Percentiles rank a stretch among this genome's conserved stretches.
phyloP scores from a whole-genome alignment of 495 filamentous ascomycete species.

The Tuber melanosporum region DNA sequence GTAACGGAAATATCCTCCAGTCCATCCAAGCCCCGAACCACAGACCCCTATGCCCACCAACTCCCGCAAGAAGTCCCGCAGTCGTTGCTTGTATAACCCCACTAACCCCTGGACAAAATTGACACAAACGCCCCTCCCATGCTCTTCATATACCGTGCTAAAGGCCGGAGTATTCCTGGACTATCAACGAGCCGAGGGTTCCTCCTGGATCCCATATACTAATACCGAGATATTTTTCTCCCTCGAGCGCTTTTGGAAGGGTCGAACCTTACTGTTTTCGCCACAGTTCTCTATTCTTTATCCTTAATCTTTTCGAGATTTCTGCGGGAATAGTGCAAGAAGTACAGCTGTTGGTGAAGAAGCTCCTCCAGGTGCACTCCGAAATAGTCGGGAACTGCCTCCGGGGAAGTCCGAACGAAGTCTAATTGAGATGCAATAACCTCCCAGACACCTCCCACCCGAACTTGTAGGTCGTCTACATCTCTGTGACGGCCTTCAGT shows the following conservation, averaged over 20 bases:
- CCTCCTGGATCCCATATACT: neutral
- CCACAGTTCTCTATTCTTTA: slow-evolving; percentile 6
- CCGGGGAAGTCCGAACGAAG: slow-evolving; percentile 41
- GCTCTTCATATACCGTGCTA: too few species aligned
- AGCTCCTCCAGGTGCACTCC: slow-evolving; percentile 38
- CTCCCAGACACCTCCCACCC: slow-evolving; percentile 43
- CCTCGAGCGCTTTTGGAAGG: slow-evolving; percentile 37
- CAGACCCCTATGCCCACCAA: too few species aligned
- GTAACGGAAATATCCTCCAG: too few species aligned
- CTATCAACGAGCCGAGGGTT: too few species aligned
- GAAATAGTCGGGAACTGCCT: slow-evolving; percentile 44
- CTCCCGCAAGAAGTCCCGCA: too few species aligned
- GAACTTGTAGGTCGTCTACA: slow-evolving; percentile 41
- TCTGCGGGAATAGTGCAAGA: slow-evolving; percentile 36
- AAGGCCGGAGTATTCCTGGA: too few species aligned
- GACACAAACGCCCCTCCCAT: too few species aligned
- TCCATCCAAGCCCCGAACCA: too few species aligned
- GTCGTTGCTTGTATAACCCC: too few species aligned
- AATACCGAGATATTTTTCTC: slow-evolving; percentile 42
- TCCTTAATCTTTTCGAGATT: slow-evolving; percentile 37
- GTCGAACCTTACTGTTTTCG: slow-evolving; percentile 15
- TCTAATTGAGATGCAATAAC: slow-evolving; percentile 41
- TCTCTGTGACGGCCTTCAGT: neutral
- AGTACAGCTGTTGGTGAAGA: slow-evolving; percentile 39
- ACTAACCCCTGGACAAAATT: too few species aligned